phyloP scores from a whole-genome alignment of 495 filamentous ascomycete species.

The Saxispiralis lemnorum region DNA sequence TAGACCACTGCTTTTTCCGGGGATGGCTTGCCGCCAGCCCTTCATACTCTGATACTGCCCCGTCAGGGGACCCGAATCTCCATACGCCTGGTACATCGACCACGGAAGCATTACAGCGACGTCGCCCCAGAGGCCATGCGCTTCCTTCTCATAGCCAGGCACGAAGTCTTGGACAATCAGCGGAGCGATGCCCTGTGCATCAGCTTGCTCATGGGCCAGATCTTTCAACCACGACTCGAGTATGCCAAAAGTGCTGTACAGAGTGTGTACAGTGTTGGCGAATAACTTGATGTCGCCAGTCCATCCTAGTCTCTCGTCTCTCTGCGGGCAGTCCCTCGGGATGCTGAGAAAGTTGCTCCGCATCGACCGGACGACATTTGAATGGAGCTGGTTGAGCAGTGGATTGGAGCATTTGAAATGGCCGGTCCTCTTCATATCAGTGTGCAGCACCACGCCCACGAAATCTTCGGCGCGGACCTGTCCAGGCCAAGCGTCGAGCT shows the following conservation, averaged over 20 bases:
- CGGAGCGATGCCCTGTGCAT: slow-evolving; percentile 1
- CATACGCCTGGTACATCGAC: slow-evolving; percentile 27
- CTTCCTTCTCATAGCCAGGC: too few relatives aligned
- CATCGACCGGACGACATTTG: slow-evolving; percentile 36
- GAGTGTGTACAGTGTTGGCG: slow-evolving; percentile 30
- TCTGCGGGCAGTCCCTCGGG: slow-evolving; percentile 38
- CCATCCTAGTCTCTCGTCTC: slow-evolving; percentile 40
- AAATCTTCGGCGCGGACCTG: slow-evolving; percentile 18
- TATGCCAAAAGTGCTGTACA: slow-evolving; percentile 34
- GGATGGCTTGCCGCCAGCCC: slow-evolving; percentile 32
- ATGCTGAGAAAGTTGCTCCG: slow-evolving; percentile 36
- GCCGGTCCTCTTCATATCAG: slow-evolving; percentile 33
- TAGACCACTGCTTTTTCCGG: slow-evolving; percentile 23
- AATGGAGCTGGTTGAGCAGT: slow-evolving; percentile 32
- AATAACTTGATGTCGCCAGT: slow-evolving; percentile 37
- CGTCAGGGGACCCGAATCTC: slow-evolving; percentile 26
- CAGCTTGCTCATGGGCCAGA: slow-evolving; percentile 25
- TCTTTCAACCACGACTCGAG: slow-evolving; percentile 33
- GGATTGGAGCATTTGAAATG: slow-evolving; percentile 31
- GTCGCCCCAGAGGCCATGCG: slow-evolving; percentile 33
- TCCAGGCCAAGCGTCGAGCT: slow-evolving; percentile 30
- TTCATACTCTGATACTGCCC: slow-evolving; percentile 8
- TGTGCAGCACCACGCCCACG: slow-evolving; percentile 31
- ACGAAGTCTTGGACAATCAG: too few relatives aligned
- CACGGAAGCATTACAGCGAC: slow-evolving; percentile 29